Base-by-base conservation (phyloP, 345 rosid genomes). In the Brassica napus region DNA sequence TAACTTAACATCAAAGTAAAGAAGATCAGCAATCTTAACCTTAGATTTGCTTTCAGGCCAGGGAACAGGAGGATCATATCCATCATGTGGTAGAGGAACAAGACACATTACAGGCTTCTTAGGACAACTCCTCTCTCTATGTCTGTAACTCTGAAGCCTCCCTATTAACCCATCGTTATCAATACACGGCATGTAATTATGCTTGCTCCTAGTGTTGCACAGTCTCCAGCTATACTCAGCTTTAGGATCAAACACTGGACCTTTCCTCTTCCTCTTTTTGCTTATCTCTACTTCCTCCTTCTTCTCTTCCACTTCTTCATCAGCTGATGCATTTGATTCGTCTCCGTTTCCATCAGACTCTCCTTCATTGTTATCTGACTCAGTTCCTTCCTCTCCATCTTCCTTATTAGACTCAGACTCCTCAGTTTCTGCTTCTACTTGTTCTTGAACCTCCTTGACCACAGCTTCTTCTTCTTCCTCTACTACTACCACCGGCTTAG, bases 151-250 rank as follows among this genome's bases (percentile, higher is more conserved):
- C 75, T 81, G 97, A 73, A 89, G 42, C 86, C 86, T 91, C 69
- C 90, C 88, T n/a, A 77, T 77, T 49, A 85, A 70, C 71, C 89
- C 86, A 68, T 92, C 97, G 67, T 84, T 82, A 83, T 94, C 98
- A 42, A 92, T 89, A 84, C 97, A 94, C 67, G 98, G 98, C 83
- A 94, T 92, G 84, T 91, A 94, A 83, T 92, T 92, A 71, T 91
- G 90, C 85, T 92, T 94, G 88, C 97, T 94, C 86, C 90, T 91
- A 64, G 91, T 88, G 85, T 80, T 87, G 72, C 98, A 94, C 74
- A 89, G 63, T 77, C 87, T 92, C 98, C 98, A 94, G 81, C 78
- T 86, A 78, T 89, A 92, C 81, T 73, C 92, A 16, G 88, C 89
- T 71, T 92, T 92, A 0, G 97, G 94, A 87, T 94, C 93, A 71